Evolutionary conservation across 768 basidiomycete genomes (phyloP).

Genomic region (Trametes cubensis): DNA sequence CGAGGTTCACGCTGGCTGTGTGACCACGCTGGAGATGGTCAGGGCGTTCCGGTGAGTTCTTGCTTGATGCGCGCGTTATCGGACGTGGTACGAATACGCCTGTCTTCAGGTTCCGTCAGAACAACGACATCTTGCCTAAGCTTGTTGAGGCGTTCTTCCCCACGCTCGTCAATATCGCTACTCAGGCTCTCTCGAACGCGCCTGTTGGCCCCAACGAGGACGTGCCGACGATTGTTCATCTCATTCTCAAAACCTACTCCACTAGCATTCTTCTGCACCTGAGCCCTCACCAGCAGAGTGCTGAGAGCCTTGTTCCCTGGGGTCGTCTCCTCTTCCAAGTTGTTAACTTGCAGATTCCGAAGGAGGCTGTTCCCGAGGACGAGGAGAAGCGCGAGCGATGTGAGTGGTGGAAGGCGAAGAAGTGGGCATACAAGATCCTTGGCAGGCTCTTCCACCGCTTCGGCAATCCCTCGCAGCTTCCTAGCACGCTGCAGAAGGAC

Average conservation of each 20-base stretch:
- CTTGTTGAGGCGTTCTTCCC: constrained; percentile 72
- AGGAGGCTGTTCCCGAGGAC: constrained; percentile 65
- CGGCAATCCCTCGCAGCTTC: constrained; percentile 87
- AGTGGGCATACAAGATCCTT: constrained; percentile 87
- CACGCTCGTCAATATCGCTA: constrained; percentile 72
- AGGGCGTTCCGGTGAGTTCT: constrained; percentile 70
- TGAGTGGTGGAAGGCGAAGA: constrained; percentile 93
- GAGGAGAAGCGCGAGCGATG: constrained; percentile 75
- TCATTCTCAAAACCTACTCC: constrained; percentile 87
- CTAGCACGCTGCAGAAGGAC: constrained; percentile 65
- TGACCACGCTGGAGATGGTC: constrained; percentile 76
- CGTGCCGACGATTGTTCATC: constrained; percentile 80
- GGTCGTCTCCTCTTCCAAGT: constrained; percentile 80
- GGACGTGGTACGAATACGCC: neutral
- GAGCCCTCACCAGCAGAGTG: constrained; percentile 70
- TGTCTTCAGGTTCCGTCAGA: constrained; percentile 65
- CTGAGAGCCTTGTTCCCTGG: constrained; percentile 84
- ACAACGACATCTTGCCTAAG: constrained; percentile 56
- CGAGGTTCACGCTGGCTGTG: constrained; percentile 80
- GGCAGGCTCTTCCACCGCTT: constrained; percentile 83
- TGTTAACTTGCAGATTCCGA: constrained; percentile 70
- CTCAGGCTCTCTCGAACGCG: constrained; percentile 64
- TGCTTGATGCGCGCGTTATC: too few species aligned
- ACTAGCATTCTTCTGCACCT: constrained; percentile 78
- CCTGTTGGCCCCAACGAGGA: constrained; percentile 64